phyloP scores from a whole-genome alignment of 2,329 filamentous ascomycete genomes.

The Penicillium sp. region DNA sequence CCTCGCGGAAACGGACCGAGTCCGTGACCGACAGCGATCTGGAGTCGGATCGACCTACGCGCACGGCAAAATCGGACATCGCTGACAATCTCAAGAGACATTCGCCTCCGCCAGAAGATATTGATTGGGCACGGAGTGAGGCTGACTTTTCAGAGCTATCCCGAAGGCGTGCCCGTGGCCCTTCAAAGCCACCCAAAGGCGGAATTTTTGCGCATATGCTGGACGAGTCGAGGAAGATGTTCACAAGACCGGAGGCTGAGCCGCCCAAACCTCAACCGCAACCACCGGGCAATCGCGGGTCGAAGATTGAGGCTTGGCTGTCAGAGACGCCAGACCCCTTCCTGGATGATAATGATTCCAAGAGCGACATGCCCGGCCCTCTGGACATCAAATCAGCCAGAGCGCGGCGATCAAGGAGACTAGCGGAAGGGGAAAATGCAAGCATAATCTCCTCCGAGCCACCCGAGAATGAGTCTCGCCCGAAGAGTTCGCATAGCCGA shows the following conservation, averaged over 20 bases:
- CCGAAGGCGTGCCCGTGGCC: conserved; percentile 33
- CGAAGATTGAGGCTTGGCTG: conserved; percentile 63
- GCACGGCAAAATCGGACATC: conserved; percentile 23
- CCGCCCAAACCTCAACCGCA: conserved; percentile 35
- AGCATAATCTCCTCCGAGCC: conserved; percentile 20
- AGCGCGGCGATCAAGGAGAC: conserved; percentile 29
- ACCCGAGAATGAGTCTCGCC: conserved; percentile 29
- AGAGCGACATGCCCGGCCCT: conserved; percentile 42
- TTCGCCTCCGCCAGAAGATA: conserved; percentile 30
- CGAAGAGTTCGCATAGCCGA: conserved; percentile 24
- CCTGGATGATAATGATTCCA: conserved; percentile 39
- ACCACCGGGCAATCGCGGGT: conserved; percentile 44
- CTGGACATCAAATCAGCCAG: conserved; percentile 42
- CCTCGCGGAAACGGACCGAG: conserved; percentile 18
- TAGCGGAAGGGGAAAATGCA: conserved; percentile 22
- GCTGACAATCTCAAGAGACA: conserved; percentile 25
- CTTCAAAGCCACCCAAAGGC: conserved; percentile 38
- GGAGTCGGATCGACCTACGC: conserved; percentile 11
- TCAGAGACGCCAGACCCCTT: conserved; percentile 57
- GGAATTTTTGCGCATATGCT: conserved; percentile 46
- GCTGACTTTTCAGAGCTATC: conserved; percentile 42
- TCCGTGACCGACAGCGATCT: conserved; percentile 22
- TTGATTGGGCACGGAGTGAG: conserved; percentile 40
- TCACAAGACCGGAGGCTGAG: conserved; percentile 41
- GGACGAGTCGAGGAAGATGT: conserved; percentile 46